Base-by-base conservation (phyloP, 1,284 basidiomycete genomes). In the Ceratobasidium sp. region DNA sequence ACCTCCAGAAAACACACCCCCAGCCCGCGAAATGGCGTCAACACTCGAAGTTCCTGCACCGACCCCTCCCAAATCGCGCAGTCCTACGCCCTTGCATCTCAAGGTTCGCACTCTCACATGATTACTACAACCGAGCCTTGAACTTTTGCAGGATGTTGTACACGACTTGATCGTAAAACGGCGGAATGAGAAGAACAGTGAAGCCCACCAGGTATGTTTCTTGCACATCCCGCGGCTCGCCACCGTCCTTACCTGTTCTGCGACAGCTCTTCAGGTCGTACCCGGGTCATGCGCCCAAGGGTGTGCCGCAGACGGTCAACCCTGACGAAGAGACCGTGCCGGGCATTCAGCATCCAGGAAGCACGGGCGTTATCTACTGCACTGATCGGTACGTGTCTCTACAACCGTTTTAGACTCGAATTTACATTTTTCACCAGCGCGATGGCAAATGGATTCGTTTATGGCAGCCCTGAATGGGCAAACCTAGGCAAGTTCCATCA, bases 371-470 rank as follows among this genome's bases (percentile, higher is more conserved):
- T 13, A 96, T 97, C 82, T 96, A 96, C 83, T 96, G 93, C 84
- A 95, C 92, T 5, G 95, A 95, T 82, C 90, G 92, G 76, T 75
- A 67, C 9, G 75, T 76, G 15, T 73, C 37, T 44, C 22, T 11
- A 32, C 56, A 57, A 34, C 29, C 25, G n/a, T 65, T 49, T 37
- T 49, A 15, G 37, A 22, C 29, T 65, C 7, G 34, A 8, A 46
- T 78, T 79, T 11, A 71, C 19, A 5, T 46, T 51, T 0, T 32
- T 59, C 52, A 40, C 43, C 62, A 71, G 79, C 79, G 93, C 93
- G 37, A 94, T 94, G 86, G 94, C 94, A 15, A 96, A 96, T 82
- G 95, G 95, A 19, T 96, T 94, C 86, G 91, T 86, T 79, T 94
- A 94, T 81, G 89, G 91, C 74, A 86, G 87, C 80, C 77, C 79